phyloP scores from a whole-genome alignment of 1,284 basidiomycete species.

The Trichosporon sp. region DNA sequence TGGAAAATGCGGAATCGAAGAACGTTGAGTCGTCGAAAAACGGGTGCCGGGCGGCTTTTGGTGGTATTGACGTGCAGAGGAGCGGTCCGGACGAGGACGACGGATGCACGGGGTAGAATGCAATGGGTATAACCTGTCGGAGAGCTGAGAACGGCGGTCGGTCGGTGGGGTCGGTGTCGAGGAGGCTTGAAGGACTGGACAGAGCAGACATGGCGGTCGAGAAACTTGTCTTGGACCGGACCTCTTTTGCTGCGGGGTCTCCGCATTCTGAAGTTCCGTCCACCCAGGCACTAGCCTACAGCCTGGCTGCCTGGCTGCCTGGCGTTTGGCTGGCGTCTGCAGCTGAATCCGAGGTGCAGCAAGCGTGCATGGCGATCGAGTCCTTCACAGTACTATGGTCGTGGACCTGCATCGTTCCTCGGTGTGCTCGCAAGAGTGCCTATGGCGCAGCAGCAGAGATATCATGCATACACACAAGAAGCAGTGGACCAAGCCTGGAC shows the following conservation, averaged over 20 bases:
- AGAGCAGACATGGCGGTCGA: background rate
- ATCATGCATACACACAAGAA: background rate
- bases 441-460: background rate
- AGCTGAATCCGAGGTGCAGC: too few relatives aligned
- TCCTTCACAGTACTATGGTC: too few relatives aligned
- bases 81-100: background rate
- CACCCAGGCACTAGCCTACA: background rate
- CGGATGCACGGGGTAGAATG: background rate
- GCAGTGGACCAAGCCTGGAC: background rate
- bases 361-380: too few relatives aligned
- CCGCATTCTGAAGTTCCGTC: background rate
- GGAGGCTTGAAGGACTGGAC: background rate
- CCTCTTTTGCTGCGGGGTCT: slow-evolving; percentile 4
- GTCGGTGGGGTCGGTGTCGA: background rate
- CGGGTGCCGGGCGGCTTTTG: background rate
- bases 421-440: background rate
- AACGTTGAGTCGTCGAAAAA: background rate
- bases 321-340: too few relatives aligned
- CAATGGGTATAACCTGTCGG: slow-evolving; percentile 1
- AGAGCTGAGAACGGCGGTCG: background rate
- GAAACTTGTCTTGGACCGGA: slow-evolving; percentile 1
- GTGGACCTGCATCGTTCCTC: too few relatives aligned
- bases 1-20: background rate
- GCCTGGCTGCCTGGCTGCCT: too few relatives aligned
- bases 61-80: background rate